Evolutionary conservation across 1,284 basidiomycete species (phyloP).

Genomic region (Naganishia albida): DNA sequence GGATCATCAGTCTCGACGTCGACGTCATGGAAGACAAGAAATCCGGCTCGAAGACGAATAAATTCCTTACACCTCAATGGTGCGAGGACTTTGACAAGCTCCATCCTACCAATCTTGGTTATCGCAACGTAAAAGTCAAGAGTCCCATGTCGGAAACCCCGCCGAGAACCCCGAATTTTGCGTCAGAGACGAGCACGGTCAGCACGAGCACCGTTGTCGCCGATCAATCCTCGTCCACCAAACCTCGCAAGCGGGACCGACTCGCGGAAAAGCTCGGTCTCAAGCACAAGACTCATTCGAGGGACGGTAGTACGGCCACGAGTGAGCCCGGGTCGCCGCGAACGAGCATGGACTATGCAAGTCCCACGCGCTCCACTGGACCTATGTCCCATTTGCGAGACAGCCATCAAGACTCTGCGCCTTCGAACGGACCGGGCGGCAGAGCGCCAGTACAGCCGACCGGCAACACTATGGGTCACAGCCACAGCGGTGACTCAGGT

Average conservation of each 20-base stretch:
- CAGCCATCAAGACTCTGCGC: conserved; percentile 1
- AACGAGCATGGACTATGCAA: conserved; percentile 5
- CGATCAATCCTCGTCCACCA: conserved; percentile 9
- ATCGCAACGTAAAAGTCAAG: conserved; percentile 3
- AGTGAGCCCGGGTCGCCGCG: conserved; percentile 12
- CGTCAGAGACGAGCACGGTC: background rate
- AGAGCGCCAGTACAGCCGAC: conserved; percentile 2
- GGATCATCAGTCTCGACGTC: conserved; percentile 46
- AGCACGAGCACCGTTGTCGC: conserved; percentile 6
- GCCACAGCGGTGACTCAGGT: conserved; percentile 2
- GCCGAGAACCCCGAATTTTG: background rate
- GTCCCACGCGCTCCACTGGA: background rate
- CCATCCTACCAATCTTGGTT: conserved; percentile 29
- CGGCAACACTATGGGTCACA: conserved; percentile 4
- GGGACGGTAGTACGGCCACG: background rate
- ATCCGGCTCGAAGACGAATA: background rate
- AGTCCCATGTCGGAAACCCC: conserved; percentile 5
- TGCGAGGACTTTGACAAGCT: conserved; percentile 21
- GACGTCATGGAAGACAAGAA: conserved; percentile 30
- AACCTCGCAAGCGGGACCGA: conserved; percentile 17
- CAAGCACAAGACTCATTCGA: conserved; percentile 17
- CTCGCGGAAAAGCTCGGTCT: conserved; percentile 16
- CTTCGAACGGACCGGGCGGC: background rate
- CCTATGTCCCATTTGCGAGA: background rate
- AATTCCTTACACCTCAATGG: background rate